Evolutionary conservation across 108 stramenopile genomes (phyloP).

Genomic region (Aurantiochytrium sp.): DNA sequence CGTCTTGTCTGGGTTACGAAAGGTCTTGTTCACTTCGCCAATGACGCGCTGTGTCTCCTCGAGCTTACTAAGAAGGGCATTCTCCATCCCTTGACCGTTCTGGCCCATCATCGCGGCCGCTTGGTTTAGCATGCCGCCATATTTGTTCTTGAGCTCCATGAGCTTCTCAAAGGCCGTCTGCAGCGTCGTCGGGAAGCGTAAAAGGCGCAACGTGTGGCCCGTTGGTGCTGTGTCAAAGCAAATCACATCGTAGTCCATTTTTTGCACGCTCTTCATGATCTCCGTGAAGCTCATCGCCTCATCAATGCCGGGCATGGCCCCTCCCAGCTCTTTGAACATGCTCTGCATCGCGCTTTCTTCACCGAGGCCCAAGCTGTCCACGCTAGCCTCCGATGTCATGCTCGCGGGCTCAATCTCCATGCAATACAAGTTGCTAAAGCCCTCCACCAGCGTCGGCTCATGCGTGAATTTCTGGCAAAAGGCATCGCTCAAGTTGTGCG

Average conservation of each 20-base stretch:
- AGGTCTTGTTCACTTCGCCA: conserved; percentile 17
- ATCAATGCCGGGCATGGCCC: conserved; percentile 96
- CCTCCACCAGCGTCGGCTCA: conserved; percentile 89
- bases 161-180: conserved; percentile 91
- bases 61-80: conserved; percentile 70
- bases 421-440: conserved; percentile 87
- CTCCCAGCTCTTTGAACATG: conserved; percentile 83
- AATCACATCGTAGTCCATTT: conserved; percentile 87
- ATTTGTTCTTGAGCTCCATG: conserved; percentile 89
- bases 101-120: conserved; percentile 80
- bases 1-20: conserved; percentile 84
- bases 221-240: conserved; percentile 99
- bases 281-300: conserved; percentile 97
- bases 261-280: conserved; percentile 91
- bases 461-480: conserved; percentile 98
- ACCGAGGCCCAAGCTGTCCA: conserved; percentile 45
- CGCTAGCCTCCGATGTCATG: conserved; percentile 43
- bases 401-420: conserved; percentile 79
- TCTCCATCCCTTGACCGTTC: conserved; percentile 63
- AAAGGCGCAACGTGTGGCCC: conserved; percentile 93
- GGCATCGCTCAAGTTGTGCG: conserved; percentile 96
- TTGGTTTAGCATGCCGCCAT: conserved; percentile 86
- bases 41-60: conserved; percentile 62
- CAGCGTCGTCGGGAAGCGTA: conserved; percentile 88
- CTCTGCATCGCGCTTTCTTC: conserved; percentile 59